These are phyloP conservation scores for Thalassiosira exigua DNA, from an alignment of 352 stramenopile species.

Conservation along the genomic window DNA sequence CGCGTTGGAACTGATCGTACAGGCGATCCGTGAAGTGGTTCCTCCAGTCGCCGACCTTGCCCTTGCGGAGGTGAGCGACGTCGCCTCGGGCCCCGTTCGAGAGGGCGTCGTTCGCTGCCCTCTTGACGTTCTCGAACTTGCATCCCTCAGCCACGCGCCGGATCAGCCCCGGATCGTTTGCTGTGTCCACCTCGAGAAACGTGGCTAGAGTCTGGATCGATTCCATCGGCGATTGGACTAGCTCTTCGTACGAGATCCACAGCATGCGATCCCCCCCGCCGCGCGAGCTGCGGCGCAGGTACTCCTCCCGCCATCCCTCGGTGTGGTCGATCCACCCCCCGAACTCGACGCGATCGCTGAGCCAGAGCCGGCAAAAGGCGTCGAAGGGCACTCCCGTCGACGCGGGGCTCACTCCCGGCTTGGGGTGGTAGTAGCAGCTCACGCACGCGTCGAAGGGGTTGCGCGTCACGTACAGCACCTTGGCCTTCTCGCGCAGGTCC, in stretches of 20 bases:
- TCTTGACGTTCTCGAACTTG: conserved; percentile 30
- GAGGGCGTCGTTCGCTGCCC: neutral
- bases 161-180: conserved; percentile 2
- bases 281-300: neutral
- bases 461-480: conserved; percentile 22
- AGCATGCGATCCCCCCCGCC: conserved; percentile 15
- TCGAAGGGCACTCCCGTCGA: conserved; percentile 6
- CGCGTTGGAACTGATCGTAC: conserved; percentile 10
- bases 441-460: conserved; percentile 29
- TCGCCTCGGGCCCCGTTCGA: conserved; percentile 7
- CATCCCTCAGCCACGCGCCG: conserved; percentile 8
- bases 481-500: conserved; percentile 3
- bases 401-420: neutral
- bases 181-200: conserved; percentile 21
- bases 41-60: conserved; percentile 20
- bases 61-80: conserved; percentile 19
- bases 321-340: no score
- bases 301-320: conserved; percentile 11
- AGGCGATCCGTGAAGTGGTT: conserved; percentile 18
- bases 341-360: neutral
- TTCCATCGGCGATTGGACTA: conserved; percentile 10
- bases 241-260: conserved; percentile 36
- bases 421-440: conserved; percentile 21
- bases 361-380: conserved; percentile 27
- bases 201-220: conserved; percentile 2